Conservation (phyloP, 306 rosid genomes). For the Trifolium repens region DNA sequence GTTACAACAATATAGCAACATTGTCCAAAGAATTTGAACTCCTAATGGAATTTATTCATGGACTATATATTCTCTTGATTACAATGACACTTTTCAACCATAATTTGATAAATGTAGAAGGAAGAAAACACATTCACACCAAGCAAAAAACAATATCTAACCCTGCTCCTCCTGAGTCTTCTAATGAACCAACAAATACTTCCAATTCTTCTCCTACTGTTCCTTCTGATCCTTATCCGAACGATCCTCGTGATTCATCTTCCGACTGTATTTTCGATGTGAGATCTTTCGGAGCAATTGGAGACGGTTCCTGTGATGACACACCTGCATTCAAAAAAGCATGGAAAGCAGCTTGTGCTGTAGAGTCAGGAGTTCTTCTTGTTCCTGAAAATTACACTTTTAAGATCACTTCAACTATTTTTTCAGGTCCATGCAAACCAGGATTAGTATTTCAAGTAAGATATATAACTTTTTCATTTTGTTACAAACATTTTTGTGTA, state of each 20-base stretch:
- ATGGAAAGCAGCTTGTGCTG: conserved; percentile 95
- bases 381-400: conserved; percentile 65
- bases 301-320: conserved; percentile 90
- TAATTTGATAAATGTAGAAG: conserved; percentile 62
- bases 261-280: conserved; percentile 61
- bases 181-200: conserved; percentile 36
- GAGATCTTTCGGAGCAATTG: conserved; percentile 74
- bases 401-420: conserved; percentile 80
- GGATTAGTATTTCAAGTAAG: conserved; percentile 87
- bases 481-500: not conserved
- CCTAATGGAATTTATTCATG: conserved; percentile 56
- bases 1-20: conserved; percentile 33
- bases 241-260: conserved; percentile 48
- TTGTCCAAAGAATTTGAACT: not conserved
- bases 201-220: conserved; percentile 49
- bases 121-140: conserved; percentile 74
- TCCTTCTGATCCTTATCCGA: conserved; percentile 70
- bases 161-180: conserved; percentile 29
- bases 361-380: conserved; percentile 68
- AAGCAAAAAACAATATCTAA: conserved; percentile 45
- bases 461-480: not conserved
- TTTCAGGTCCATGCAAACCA: conserved; percentile 93
- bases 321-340: conserved; percentile 79
- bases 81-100: conserved; percentile 31
- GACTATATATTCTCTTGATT: conserved; percentile 46